These are phyloP conservation scores for Prunus persica DNA, from an alignment of 306 rosid genomes.

Conservation along the genomic window Prunus_persica_NCBIv2 NC_034016.1:20026001-20026500, in stretches of 20 bases:
- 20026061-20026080: neutral
- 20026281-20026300: conserved; percentile 52
- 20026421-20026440: neutral
- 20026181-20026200: conserved; percentile 64
- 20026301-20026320: conserved; percentile 54
- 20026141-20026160: neutral
- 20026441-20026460: neutral
- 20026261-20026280: conserved; percentile 67
- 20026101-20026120: neutral
- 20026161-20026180: conserved; percentile 24
- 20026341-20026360: conserved; percentile 7
- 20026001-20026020: neutral
- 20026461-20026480: neutral
- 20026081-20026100: neutral
- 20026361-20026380: neutral
- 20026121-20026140: neutral
- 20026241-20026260: conserved; percentile 58
- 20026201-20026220: conserved; percentile 78
- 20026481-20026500: neutral
- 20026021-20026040: neutral
- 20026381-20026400: conserved; percentile 1
- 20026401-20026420: neutral
- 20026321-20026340: conserved; percentile 58
- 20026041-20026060: neutral
- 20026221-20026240: conserved; percentile 87